Conservation (phyloP, 805 yeast genomes). For the Monosporozyma siamensis region DNA sequence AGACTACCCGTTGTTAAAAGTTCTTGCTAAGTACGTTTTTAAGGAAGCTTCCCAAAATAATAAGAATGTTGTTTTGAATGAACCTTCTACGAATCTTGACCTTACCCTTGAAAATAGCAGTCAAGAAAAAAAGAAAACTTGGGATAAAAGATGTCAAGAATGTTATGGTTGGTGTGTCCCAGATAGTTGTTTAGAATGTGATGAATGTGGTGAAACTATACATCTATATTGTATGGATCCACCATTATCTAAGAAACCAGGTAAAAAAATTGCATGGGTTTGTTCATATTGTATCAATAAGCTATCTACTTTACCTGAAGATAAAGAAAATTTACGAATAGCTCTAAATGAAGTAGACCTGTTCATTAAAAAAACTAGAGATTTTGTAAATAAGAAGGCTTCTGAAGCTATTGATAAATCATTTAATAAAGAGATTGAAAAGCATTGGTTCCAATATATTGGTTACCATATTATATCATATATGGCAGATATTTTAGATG, state of each 20-base stretch:
- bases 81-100: too few species aligned
- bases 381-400: constrained; percentile 12
- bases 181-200: constrained; percentile 67
- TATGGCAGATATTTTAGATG: constrained; percentile 16
- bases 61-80: not conserved
- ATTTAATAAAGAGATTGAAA: not conserved
- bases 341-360: not conserved
- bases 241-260: constrained; percentile 69
- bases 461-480: constrained; percentile 20
- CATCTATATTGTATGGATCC: constrained; percentile 85
- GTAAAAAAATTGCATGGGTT: constrained; percentile 84
- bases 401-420: constrained; percentile 9
- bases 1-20: constrained; percentile 22
- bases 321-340: not conserved
- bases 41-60: not conserved
- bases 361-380: constrained; percentile 5
- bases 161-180: constrained; percentile 83
- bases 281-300: constrained; percentile 70
- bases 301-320: constrained; percentile 33
- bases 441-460: constrained; percentile 24
- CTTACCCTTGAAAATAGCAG: too few species aligned
- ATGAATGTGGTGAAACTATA: constrained; percentile 58
- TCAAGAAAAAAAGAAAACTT: too few species aligned
- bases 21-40: constrained; percentile 19
- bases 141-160: constrained; percentile 44